phyloP scores from a whole-genome alignment of 768 basidiomycete genomes.

The Amylocystis lapponica region DNA sequence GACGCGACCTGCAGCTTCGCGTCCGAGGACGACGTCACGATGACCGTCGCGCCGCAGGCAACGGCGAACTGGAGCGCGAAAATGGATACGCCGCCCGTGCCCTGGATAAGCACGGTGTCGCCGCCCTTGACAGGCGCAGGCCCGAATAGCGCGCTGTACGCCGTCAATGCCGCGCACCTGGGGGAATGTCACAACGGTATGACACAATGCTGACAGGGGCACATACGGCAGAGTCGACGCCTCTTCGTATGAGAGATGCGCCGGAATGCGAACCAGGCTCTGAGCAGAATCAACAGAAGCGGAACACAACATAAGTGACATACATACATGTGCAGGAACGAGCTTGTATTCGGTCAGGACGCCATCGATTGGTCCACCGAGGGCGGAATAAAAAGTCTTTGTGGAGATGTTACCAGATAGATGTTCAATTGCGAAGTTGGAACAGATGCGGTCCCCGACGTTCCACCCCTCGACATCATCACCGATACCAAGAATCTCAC shows the following conservation, averaged over 20 bases:
- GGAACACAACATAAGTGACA: too few relatives aligned
- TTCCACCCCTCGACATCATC: slow-evolving; percentile 39
- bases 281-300: too few relatives aligned
- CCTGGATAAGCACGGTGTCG: slow-evolving; percentile 49
- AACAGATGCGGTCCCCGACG: slow-evolving; percentile 47
- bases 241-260: slow-evolving; percentile 60
- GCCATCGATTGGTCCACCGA: slow-evolving; percentile 37
- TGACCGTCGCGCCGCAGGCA: slow-evolving; percentile 56
- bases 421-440: slow-evolving; percentile 46
- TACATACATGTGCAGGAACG: slow-evolving; percentile 40
- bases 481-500: slow-evolving; percentile 45
- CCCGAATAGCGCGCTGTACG: slow-evolving; percentile 54
- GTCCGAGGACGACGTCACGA: slow-evolving; percentile 63
- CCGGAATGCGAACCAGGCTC: slow-evolving; percentile 44
- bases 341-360: slow-evolving; percentile 49
- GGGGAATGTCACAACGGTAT: background rate
- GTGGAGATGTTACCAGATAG: slow-evolving; percentile 36
- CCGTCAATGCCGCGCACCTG: slow-evolving; percentile 56
- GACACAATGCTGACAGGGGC: background rate
- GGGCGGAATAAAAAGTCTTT: slow-evolving; percentile 31
- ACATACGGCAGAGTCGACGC: slow-evolving; percentile 57
- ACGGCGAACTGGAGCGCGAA: slow-evolving; percentile 57
- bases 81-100: slow-evolving; percentile 52
- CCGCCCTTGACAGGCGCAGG: slow-evolving; percentile 47
- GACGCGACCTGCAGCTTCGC: slow-evolving; percentile 49